Percentiles rank a stretch among this genome's conserved stretches.
phyloP scores from a whole-genome alignment of 2,329 filamentous ascomycete species.

The Colletotrichum abscissum region DNA sequence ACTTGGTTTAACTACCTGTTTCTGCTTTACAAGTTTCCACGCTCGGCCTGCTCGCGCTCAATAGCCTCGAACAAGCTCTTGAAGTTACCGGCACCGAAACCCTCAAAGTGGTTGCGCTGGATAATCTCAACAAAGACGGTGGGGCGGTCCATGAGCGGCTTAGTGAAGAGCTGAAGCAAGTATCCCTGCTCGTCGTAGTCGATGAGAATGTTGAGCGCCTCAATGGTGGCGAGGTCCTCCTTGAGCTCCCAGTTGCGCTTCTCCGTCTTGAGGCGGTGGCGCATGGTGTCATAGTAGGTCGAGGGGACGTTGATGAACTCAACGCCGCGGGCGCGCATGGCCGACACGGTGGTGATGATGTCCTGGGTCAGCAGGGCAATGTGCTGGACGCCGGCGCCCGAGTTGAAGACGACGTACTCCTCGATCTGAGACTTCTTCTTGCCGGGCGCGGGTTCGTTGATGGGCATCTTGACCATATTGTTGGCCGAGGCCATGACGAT shows the following conservation, averaged over 20 bases:
- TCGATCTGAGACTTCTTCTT: slow-evolving; percentile 96
- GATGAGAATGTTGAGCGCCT: slow-evolving; percentile 86
- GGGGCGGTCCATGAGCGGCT: slow-evolving; percentile 92
- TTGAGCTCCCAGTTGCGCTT: slow-evolving; percentile 71
- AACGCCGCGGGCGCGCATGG: slow-evolving; percentile 86
- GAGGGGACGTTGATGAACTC: slow-evolving; percentile 91
- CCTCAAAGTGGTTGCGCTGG: slow-evolving; percentile 88
- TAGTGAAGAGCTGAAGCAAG: slow-evolving; percentile 80
- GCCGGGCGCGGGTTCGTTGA: slow-evolving; percentile 93
- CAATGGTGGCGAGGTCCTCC: slow-evolving; percentile 83
- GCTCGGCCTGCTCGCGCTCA: slow-evolving; percentile 87
- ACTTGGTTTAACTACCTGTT: too few relatives aligned
- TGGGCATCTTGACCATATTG: slow-evolving; percentile 95
- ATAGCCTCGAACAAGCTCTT: slow-evolving; percentile 96
- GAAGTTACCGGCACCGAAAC: slow-evolving; percentile 96
- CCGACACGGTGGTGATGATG: slow-evolving; percentile 81
- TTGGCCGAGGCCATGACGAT: slow-evolving; percentile 92
- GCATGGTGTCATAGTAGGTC: slow-evolving; percentile 88
- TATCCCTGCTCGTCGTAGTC: slow-evolving; percentile 96
- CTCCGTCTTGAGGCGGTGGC: slow-evolving; percentile 75
- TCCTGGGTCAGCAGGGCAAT: slow-evolving; percentile 86
- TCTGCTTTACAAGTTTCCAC: slow-evolving; percentile 75
- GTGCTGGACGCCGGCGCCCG: slow-evolving; percentile 91
- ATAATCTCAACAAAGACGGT: slow-evolving; percentile 98
- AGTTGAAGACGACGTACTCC: slow-evolving; percentile 91